These are phyloP conservation scores for Candida fluviatilis DNA, from an alignment of 805 yeast genomes.

Conservation along the genomic window DNA sequence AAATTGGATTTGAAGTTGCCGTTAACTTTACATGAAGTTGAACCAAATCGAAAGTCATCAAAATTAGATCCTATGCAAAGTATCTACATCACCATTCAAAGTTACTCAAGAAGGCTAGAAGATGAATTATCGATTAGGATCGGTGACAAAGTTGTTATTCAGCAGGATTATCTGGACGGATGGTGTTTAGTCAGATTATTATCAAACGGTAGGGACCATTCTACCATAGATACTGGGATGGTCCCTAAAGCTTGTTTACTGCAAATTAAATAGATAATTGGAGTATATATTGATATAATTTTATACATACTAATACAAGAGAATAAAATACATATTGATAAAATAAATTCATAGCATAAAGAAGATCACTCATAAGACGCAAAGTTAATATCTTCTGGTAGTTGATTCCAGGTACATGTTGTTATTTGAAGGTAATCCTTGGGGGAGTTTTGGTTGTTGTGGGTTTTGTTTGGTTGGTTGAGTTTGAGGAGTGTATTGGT, in stretches of 20 bases:
- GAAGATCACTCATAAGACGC: not conserved
- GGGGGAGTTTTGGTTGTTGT: conserved; percentile 4
- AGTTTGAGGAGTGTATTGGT: conserved; percentile 9
- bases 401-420: conserved; percentile 4
- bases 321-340: conserved; percentile 2
- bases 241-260: conserved; percentile 29
- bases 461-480: conserved; percentile 4
- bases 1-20: conserved; percentile 3
- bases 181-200: conserved; percentile 32
- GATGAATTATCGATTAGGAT: conserved; percentile 31
- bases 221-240: conserved; percentile 25
- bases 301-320: conserved; percentile 8
- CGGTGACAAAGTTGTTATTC: conserved; percentile 27
- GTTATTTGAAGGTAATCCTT: conserved; percentile 9
- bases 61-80: conserved; percentile 5
- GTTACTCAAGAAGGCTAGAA: conserved; percentile 22
- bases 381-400: conserved; percentile 4
- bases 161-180: conserved; percentile 28
- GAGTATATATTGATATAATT: conserved; percentile 1
- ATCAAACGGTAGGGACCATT: conserved; percentile 6
- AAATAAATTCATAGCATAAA: not conserved
- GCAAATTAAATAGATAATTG: conserved; percentile 5
- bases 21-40: not conserved
- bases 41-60: not conserved
- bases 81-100: conserved; percentile 19